Base-by-base conservation (phyloP, 371 early-diverging fungal species). In the Lichtheimia ornata region DNA sequence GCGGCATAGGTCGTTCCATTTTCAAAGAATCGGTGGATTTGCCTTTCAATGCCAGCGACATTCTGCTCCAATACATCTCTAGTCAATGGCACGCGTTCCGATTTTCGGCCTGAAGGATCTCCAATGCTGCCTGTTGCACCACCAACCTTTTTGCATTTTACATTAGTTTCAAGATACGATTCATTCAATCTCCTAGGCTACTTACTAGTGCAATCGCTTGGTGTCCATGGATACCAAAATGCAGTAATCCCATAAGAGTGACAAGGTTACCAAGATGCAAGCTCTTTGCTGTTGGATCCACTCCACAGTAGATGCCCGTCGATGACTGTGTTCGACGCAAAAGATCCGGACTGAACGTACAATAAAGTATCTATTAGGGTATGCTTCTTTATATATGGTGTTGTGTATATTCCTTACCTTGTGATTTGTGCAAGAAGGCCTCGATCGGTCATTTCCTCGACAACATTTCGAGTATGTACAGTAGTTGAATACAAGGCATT, bases 51-150 rank as follows among this genome's bases (percentile, higher is more conserved):
- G 1, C 82, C 82, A 0, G 72, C 74, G 0, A 89, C 71, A 67
- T 97, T 96, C n/a, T 57, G 40, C 3, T 74, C 64, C 4, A 97
- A 69, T 2, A 70, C 76, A 2, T 81, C 82, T 14, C 62, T 59
- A 1, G 77, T 79, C 62, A 96, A 69, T 3, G 88, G 87, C 4
- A 74, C 70, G 5, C 97, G 88, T 55, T 97, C 98, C 0, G 91
- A 88, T 35, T 82, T 84, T 53, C 91, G 83, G 5, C 96, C 96
- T 17, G 91, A 90, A 7, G 97, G 98, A 67, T 97, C 98, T 12
- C 97, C 98, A 53, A 97, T 96, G 22, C 86, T 71, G 2, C 97
- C 98, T 0, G 97, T 97, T 6, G 97, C 97, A 9, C 95, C 96
- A 15, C 97, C 97, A 0, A 94, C 79, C 91, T 90, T 27, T 24